Evolutionary conservation across 1,139 yeast genomes (phyloP), one percentile per base, ranked within the genome.

Genomic region (Candida tropicalis): DNA sequence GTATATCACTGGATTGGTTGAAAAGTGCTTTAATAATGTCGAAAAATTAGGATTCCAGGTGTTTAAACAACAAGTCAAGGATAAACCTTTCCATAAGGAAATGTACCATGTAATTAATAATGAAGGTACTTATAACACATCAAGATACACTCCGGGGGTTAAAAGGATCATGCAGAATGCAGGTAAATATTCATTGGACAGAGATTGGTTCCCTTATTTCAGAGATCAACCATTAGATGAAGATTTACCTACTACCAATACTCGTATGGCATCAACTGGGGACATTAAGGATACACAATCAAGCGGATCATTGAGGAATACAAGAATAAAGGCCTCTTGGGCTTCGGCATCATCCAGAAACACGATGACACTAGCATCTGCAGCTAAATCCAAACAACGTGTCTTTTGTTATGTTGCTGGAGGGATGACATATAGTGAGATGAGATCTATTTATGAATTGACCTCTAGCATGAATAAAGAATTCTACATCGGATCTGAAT

Each of bases 391-490:
- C 35, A 77, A 80, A 51, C 96, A 87, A 56, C 68, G 93, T 38
- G 74, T 91, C 7, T 80, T 91, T 54, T 81, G 90, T 47, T 93
- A 82, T 58, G 79, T 90, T 31, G 87, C 95, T 1, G 99, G 99
- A 17, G 99, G 99, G 9, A 67, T 87, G 32, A 89, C 98, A 0
- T 81, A 85, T 51, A 79, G 91, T 3, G 99, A 95, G 60, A 68
- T 87, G 35, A 77, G 95, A 46, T 76, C 89, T 5, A 82, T 85
- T 11, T 85, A 88, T 54, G 95, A 88, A 53, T 72, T 90, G 39
- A 77, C 89, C 5, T 63, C 70, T 15, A 65, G 76, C 38, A 72
- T 79, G 46, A 80, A 85, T 53, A 84, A 82, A 58, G 97, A 89
- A 51, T 77, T 93, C 24, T 81, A 85, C 48, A 70, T 93, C 47